Evolutionary conservation across 257 asterid genomes (phyloP).

Genomic region (Echites panduratus): DNA sequence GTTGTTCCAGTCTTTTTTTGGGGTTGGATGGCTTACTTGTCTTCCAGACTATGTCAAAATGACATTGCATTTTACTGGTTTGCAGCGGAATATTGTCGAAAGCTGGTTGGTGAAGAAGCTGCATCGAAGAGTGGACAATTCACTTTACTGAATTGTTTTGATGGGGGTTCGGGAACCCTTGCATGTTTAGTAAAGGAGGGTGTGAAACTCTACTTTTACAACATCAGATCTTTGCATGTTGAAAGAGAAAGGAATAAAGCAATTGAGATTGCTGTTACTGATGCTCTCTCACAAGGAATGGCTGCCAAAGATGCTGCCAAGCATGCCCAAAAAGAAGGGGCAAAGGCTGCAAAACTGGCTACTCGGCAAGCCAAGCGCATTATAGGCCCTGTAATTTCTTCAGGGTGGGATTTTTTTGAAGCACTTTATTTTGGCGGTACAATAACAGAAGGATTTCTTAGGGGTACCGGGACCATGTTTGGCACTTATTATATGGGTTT

Average conservation of each 20-base stretch:
- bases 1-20: neutral
- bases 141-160: conserved; percentile 66
- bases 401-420: conserved; percentile 97
- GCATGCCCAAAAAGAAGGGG: conserved; percentile 76
- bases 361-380: conserved; percentile 66
- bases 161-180: conserved; percentile 74
- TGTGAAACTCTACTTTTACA: conserved; percentile 74
- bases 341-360: conserved; percentile 91
- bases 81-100: conserved; percentile 85
- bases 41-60: neutral
- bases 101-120: conserved; percentile 73
- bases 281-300: conserved; percentile 76
- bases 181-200: conserved; percentile 85
- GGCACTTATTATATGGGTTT: conserved; percentile 74
- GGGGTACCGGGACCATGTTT: conserved; percentile 81
- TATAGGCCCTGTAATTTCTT: conserved; percentile 85
- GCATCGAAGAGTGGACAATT: conserved; percentile 91
- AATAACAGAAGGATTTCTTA: conserved; percentile 74
- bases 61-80: conserved; percentile 13
- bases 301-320: conserved; percentile 63
- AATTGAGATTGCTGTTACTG: conserved; percentile 66
- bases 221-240: conserved; percentile 56
- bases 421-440: conserved; percentile 87
- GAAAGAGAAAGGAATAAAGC: conserved; percentile 68
- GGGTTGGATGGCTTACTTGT: neutral